A percentile compares a stretch with the other conserved stretches of the same genome.
phyloP scores from a whole-genome alignment of 176 grass and related monocot genomes.

The Oryza nivara region DNA sequence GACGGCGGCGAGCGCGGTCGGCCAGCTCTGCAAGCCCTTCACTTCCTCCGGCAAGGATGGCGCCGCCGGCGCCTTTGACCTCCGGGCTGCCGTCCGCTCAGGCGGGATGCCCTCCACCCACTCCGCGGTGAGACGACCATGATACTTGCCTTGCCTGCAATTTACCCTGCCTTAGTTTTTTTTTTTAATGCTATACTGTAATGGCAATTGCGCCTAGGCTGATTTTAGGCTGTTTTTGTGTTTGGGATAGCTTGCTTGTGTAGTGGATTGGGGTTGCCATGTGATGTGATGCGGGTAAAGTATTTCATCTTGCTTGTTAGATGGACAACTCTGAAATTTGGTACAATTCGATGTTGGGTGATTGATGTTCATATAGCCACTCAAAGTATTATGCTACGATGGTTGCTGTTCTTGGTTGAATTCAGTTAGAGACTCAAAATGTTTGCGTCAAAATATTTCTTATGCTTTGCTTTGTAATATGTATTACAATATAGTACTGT shows the following conservation, averaged over 20 bases:
- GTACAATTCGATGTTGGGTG: not conserved
- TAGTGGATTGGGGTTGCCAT: not conserved
- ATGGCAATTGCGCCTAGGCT: too few species aligned
- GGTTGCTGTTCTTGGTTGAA: not conserved
- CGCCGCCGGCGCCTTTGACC: slow-evolving; percentile 44
- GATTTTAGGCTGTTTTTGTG: not conserved
- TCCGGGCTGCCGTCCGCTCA: slow-evolving; percentile 53
- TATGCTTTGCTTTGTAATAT: slow-evolving; percentile 5
- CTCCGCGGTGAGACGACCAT: slow-evolving; percentile 66
- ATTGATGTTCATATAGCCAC: not conserved
- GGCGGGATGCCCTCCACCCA: slow-evolving; percentile 97
- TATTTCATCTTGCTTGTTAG: not conserved
- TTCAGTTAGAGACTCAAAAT: not conserved
- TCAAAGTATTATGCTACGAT: not conserved
- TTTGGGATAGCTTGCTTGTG: not conserved
- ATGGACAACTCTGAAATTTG: not conserved
- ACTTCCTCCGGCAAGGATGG: slow-evolving; percentile 47
- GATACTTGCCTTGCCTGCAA: not conserved
- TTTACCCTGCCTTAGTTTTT: not conserved
- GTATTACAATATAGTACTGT: not conserved
- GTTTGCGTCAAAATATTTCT: not conserved
- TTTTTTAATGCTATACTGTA: too few species aligned
- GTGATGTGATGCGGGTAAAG: not conserved
- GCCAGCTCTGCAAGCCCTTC: slow-evolving; percentile 84
- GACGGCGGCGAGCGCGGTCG: slow-evolving; percentile 49